Base-by-base conservation (phyloP, 2,329 filamentous ascomycete species). In the Aciculosporium take region DNA sequence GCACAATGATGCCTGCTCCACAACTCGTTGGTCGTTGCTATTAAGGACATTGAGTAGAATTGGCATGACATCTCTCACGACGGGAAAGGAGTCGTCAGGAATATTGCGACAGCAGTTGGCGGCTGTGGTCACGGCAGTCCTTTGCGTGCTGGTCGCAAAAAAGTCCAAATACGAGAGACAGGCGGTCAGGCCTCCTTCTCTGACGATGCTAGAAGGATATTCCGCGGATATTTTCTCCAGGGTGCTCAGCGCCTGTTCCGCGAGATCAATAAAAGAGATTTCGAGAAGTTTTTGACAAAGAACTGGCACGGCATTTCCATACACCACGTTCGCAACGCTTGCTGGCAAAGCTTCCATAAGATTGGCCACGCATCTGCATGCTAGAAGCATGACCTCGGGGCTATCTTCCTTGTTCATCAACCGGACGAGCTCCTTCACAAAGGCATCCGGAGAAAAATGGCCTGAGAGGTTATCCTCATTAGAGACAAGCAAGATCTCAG, bases 61-160 rank as follows among this genome's bases (percentile, higher is more conserved):
- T 6, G 88, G 88, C 91, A 98, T 98, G 32, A 95, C 91, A 60
- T 95, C 88, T 55, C 81, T 78, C 37, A 98, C 84, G 8, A 93
- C 88, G 1, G 79, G 69, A 56, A 98, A 98, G 0, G 86, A 93
- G 54, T 96, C 91, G 52, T 89, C 82, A 1, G 88, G 85, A 15
- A 98, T 91, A 56, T 95, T 95, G 48, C 91, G 84, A 60, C 93
- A 98, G 65, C 91, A 98, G 56, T 98, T 98, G 42, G 91, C 93
- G 8, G 93, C 91, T 10, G 89, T 98, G 3, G 88, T 96, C 7
- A 98, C 91, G 6, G 91, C 91, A 12, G 89, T 95, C 49, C 91
- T 78, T 62, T 98, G 91, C 2, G 91, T 96, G 60, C 89, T 91
- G 0, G 91, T 98, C 13, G 89, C 83, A 55, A 98, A 98, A 63